A percentile compares a stretch with the other conserved stretches of the same genome.
phyloP scores from a whole-genome alignment of 2,329 filamentous ascomycete species.

The Aureobasidium leucospermi region DNA sequence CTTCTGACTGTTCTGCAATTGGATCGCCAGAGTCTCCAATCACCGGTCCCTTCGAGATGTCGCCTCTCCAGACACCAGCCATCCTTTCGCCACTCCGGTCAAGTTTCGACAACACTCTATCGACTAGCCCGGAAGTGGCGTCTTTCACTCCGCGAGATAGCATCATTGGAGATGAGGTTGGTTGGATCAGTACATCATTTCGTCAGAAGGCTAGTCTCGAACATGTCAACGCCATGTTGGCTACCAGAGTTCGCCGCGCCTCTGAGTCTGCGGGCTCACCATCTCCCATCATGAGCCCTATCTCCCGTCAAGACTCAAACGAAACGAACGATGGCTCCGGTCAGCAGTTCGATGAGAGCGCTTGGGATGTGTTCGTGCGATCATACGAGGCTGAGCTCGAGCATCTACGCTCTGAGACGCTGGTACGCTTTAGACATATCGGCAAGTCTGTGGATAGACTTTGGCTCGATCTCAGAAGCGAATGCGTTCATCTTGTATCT shows the following conservation, averaged over 20 bases:
- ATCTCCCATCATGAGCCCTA: background rate
- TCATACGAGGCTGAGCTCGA: conserved; percentile 25
- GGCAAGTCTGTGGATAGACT: conserved; percentile 23
- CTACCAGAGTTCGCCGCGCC: background rate
- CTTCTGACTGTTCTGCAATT: conserved; percentile 1
- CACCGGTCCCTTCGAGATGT: background rate
- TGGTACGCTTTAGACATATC: conserved; percentile 37
- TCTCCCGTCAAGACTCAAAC: background rate
- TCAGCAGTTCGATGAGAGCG: conserved; percentile 22
- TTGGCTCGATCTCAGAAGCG: conserved; percentile 17
- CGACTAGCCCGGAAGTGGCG: conserved; percentile 21
- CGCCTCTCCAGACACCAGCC: background rate
- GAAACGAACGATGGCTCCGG: background rate
- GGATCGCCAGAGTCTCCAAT: background rate
- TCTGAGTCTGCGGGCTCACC: background rate
- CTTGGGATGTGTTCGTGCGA: conserved; percentile 26
- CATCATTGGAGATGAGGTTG: conserved; percentile 17
- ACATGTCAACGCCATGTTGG: conserved; percentile 18
- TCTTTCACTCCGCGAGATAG: conserved; percentile 26
- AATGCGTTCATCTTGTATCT: background rate
- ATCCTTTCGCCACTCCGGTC: background rate
- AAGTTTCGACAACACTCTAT: background rate
- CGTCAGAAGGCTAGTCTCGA: conserved; percentile 17
- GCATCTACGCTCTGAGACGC: conserved; percentile 32
- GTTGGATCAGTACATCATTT: conserved; percentile 14